Evolutionary conservation across 257 asterid species (phyloP).

Genomic region (Catharanthus roseus): DNA sequence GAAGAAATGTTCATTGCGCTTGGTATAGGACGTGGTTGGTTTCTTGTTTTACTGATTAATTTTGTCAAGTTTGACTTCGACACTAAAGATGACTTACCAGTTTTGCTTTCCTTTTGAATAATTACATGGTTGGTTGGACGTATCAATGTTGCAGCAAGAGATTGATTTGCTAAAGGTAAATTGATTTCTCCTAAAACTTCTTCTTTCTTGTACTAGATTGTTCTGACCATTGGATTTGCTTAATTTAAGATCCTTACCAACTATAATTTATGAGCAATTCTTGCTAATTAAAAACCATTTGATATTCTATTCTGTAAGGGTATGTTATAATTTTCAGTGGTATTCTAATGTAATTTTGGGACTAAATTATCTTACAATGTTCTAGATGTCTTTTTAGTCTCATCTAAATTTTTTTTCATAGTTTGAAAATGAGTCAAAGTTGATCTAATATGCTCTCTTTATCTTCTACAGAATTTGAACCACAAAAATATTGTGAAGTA

Average conservation of each 20-base stretch:
- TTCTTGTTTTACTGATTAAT: not conserved
- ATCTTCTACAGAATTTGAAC: constrained; percentile 79
- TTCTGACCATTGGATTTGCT: constrained; percentile 7
- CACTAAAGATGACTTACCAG: constrained; percentile 14
- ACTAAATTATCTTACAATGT: not conserved
- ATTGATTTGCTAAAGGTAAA: constrained; percentile 90
- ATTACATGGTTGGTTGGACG: constrained; percentile 23
- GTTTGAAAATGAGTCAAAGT: not conserved
- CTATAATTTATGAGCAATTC: not conserved
- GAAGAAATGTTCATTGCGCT: not conserved
- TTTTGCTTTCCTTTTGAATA: constrained; percentile 23
- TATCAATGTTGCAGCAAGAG: constrained; percentile 75
- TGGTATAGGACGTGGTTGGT: not conserved
- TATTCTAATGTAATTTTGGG: not conserved
- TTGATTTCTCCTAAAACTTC: constrained; percentile 15
- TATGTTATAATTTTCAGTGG: not conserved
- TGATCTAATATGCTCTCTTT: constrained; percentile 20
- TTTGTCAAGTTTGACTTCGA: not conserved
- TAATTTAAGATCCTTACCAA: not conserved
- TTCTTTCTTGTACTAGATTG: not conserved
- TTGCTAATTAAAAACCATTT: not conserved
- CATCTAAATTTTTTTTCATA: not conserved
- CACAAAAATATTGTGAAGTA: constrained; percentile 96
- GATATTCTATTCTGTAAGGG: not conserved
- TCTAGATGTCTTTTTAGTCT: not conserved